phyloP scores from a whole-genome alignment of 2,329 filamentous ascomycete genomes.

The Rhynchosporium graminicola region DNA sequence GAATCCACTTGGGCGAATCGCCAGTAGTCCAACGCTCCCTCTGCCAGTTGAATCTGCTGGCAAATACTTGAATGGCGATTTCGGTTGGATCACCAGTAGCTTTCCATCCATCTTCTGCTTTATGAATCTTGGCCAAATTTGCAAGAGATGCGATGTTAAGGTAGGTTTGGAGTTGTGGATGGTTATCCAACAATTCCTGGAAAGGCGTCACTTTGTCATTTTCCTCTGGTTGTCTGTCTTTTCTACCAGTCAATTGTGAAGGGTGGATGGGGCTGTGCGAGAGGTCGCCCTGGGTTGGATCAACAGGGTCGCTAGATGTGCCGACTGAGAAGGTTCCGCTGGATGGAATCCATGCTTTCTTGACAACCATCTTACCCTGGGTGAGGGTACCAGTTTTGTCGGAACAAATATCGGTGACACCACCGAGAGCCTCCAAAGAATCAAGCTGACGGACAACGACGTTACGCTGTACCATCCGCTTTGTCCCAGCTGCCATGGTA shows the following conservation, averaged over 20 bases:
- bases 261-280: conserved; percentile 41
- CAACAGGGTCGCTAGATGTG: conserved; percentile 50
- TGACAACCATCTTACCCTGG: conserved; percentile 46
- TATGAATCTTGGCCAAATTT: conserved; percentile 64
- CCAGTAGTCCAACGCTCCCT: conserved; percentile 53
- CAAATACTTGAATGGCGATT: conserved; percentile 75
- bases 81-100: conserved; percentile 69
- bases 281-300: conserved; percentile 51
- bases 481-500: conserved; percentile 64
- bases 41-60: conserved; percentile 66
- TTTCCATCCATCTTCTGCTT: conserved; percentile 56
- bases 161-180: conserved; percentile 53
- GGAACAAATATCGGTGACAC: conserved; percentile 64
- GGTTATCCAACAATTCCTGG: conserved; percentile 47
- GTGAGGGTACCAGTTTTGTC: conserved; percentile 72
- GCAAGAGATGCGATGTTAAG: conserved; percentile 65
- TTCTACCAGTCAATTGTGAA: conserved; percentile 26
- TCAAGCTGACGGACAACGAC: conserved; percentile 60
- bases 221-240: conserved; percentile 19
- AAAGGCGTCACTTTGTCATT: conserved; percentile 24
- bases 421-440: conserved; percentile 57
- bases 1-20: conserved; percentile 53
- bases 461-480: conserved; percentile 56
- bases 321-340: conserved; percentile 54
- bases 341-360: conserved; percentile 55